These are phyloP conservation scores for Alternaria longipes DNA, from an alignment of 2,329 filamentous ascomycete genomes.

Conservation along the genomic window DNA sequence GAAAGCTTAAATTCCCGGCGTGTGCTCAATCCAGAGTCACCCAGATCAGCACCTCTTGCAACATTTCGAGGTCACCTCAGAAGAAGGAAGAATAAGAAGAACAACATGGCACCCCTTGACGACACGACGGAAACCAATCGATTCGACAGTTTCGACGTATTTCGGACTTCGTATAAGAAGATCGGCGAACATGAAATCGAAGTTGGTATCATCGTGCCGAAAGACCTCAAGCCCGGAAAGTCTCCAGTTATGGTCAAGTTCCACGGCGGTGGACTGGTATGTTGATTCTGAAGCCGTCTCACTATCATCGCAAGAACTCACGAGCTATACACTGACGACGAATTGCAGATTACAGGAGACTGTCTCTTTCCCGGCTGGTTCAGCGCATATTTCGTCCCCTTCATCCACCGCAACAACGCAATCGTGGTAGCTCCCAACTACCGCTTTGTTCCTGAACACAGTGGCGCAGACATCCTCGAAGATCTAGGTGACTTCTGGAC, in stretches of 20 bases:
- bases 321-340: background rate
- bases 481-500: constrained; percentile 61
- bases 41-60: background rate
- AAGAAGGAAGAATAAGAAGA: background rate
- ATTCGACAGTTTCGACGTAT: constrained; percentile 52
- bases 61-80: background rate
- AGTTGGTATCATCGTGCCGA: constrained; percentile 53
- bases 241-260: constrained; percentile 55
- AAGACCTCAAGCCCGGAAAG: constrained; percentile 44
- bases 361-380: constrained; percentile 44
- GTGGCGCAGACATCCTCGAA: constrained; percentile 56
- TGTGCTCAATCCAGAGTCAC: background rate
- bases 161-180: constrained; percentile 55
- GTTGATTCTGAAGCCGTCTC: background rate
- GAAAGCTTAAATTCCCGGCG: background rate
- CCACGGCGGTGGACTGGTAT: constrained; percentile 57
- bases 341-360: constrained; percentile 34
- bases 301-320: background rate
- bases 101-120: constrained; percentile 10
- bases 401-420: constrained; percentile 52
- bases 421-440: constrained; percentile 61
- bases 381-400: constrained; percentile 48
- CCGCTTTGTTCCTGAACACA: constrained; percentile 62
- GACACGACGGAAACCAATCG: constrained; percentile 37
- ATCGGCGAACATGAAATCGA: constrained; percentile 51